Conservation (phyloP, 2,329 filamentous ascomycete species). For the Coccinonectria pachysandricola region DNA sequence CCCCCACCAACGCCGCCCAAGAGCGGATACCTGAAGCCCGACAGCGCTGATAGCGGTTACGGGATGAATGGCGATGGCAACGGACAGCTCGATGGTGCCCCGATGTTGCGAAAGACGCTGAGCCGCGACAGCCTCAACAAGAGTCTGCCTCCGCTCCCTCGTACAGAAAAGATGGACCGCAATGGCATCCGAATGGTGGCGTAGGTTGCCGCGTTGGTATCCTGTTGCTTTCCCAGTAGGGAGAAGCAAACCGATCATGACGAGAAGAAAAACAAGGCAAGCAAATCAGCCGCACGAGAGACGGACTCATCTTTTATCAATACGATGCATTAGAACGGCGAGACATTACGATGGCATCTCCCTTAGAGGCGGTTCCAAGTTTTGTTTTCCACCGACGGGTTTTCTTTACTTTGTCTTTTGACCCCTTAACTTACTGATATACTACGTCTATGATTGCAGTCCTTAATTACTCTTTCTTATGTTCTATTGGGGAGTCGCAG, state of each 20-base stretch:
- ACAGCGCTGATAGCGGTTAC: slow-evolving; percentile 39
- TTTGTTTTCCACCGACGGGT: slow-evolving; percentile 7
- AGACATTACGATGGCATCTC: slow-evolving; percentile 13
- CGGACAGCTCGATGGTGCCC: slow-evolving; percentile 17
- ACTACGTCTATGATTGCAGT: slow-evolving; percentile 13
- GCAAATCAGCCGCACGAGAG: slow-evolving; percentile 15
- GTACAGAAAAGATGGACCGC: slow-evolving; percentile 18
- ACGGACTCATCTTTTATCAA: slow-evolving; percentile 15
- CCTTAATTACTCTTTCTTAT: too few relatives aligned
- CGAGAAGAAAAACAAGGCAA: slow-evolving; percentile 13
- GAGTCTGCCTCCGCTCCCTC: slow-evolving; percentile 46
- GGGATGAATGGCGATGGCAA: slow-evolving; percentile 26
- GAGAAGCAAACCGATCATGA: slow-evolving; percentile 9
- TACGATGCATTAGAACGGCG: slow-evolving; percentile 21
- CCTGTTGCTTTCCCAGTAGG: slow-evolving; percentile 12
- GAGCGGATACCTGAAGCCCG: slow-evolving; percentile 27
- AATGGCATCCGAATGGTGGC: slow-evolving; percentile 21
- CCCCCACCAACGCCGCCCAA: slow-evolving; percentile 28
- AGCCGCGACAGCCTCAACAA: slow-evolving; percentile 52
- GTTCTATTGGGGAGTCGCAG: too few relatives aligned
- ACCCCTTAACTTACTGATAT: slow-evolving; percentile 12
- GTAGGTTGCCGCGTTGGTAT: slow-evolving; percentile 18
- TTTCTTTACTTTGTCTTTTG: slow-evolving; percentile 12
- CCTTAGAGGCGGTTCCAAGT: slow-evolving; percentile 6
- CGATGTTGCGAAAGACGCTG: slow-evolving; percentile 27